Evolutionary conservation across 164 flowering plant species (phyloP).

Genomic region (Amborella trichopoda): DNA sequence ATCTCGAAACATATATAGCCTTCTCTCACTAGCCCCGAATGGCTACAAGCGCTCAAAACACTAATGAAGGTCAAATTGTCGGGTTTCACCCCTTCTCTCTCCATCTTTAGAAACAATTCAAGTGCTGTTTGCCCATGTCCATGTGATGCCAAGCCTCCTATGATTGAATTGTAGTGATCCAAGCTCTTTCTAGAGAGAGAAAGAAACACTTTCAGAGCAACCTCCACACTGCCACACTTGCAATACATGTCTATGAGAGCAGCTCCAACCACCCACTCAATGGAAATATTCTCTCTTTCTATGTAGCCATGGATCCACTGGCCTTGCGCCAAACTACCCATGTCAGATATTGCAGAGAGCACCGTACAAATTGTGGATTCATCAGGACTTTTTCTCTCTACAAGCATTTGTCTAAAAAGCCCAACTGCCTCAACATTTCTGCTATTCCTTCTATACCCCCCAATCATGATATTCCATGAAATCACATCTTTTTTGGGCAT

Average conservation of each 20-base stretch:
- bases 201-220: constrained; percentile 24
- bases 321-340: constrained; percentile 49
- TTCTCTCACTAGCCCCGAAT: constrained; percentile 38
- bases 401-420: constrained; percentile 30
- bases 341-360: constrained; percentile 31
- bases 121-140: constrained; percentile 25
- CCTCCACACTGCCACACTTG: constrained; percentile 41
- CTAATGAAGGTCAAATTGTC: constrained; percentile 39
- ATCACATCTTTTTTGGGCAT: constrained; percentile 46
- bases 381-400: constrained; percentile 28
- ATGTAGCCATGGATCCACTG: constrained; percentile 48
- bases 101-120: constrained; percentile 31
- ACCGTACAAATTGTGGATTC: constrained; percentile 34
- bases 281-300: constrained; percentile 21
- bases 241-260: constrained; percentile 53
- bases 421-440: constrained; percentile 28
- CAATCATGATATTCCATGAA: constrained; percentile 51
- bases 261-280: constrained; percentile 36
- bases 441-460: constrained; percentile 28
- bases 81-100: constrained; percentile 28
- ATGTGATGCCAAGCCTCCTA: constrained; percentile 40
- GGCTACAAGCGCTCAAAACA: constrained; percentile 43
- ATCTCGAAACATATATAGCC: constrained; percentile 30
- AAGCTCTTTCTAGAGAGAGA: constrained; percentile 28
- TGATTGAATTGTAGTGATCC: constrained; percentile 43